Base-by-base conservation (phyloP, 805 yeast species). In the Groenewaldozyma salmanticensis region DNA sequence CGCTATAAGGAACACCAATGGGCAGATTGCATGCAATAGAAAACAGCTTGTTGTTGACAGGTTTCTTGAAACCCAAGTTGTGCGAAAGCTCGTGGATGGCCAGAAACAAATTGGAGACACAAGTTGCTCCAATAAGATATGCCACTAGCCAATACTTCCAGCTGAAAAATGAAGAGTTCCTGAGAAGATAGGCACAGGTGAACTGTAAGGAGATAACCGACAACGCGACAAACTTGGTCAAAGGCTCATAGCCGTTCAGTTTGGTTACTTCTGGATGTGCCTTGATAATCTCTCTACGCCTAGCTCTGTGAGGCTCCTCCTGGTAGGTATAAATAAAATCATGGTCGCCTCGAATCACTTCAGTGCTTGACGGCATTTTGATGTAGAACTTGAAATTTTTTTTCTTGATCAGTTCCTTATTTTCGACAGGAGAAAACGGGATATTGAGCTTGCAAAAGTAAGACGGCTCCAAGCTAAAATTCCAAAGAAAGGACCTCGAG, bases 51-150 rank as follows among this genome's bases (percentile, higher is more conserved):
- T 87, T 87, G 58, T 78, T 74, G 1, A 84, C 33, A 0, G 95
- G 94, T 49, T 72, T 75, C 52, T 75, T 81, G 71, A 87, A 87
- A 2, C 83, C 83, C 40, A 87, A 66, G 57, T 87, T 87, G 61
- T 87, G 96, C 29, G 81, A 75, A 39, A 86, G 67, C 59, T 87
- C 96, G 61, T 87, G 96, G 51, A 87, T 85, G 21, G 94, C 90
- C 47, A 87, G 66, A 56, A 86, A 87, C 32, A 82, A 62, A 53
- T 88, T 87, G 56, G 88, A 95, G 57, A 77, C 80, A 41, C 83
- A 73, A 5, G 94, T 83, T 13, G 92, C 96, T 2, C 96, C 96
- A 39, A 87, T 67, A 17, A 81, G 61, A 53, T 87, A 87, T 4
- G 94, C 90, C 9, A 75, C 55, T 1, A 69, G 49, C 53, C 82